These are phyloP conservation scores for Globisporangium nagaii DNA, from an alignment of 352 stramenopile species.

Conservation along the genomic window DNA sequence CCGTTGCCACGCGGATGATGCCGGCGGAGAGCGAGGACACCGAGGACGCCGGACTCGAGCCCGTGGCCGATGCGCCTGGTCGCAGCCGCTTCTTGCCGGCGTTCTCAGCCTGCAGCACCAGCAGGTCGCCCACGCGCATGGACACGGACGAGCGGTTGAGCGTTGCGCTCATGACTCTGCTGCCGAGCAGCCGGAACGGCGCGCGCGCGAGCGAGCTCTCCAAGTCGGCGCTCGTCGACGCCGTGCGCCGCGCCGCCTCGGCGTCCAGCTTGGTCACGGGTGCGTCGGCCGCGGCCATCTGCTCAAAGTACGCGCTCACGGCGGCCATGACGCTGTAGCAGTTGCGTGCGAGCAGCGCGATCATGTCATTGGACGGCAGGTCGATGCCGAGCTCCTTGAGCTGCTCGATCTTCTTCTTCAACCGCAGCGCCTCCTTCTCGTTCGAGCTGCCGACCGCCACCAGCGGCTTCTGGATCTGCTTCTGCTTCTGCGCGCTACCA, in stretches of 20 bases:
- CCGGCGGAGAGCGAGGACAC: slow-evolving; percentile 18
- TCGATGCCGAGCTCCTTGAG: slow-evolving; percentile 73
- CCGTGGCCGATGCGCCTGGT: slow-evolving; percentile 10
- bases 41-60: neutral
- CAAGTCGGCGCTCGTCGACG: slow-evolving; percentile 17
- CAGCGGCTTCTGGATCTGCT: slow-evolving; percentile 35
- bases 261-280: slow-evolving; percentile 7
- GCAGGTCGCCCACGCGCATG: slow-evolving; percentile 32
- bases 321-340: slow-evolving; percentile 69
- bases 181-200: slow-evolving; percentile 42
- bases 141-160: slow-evolving; percentile 40
- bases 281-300: slow-evolving; percentile 4
- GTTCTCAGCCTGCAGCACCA: slow-evolving; percentile 66
- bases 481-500: neutral
- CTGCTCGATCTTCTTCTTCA: slow-evolving; percentile 69
- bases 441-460: slow-evolving; percentile 53
- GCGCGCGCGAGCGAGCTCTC: slow-evolving; percentile 23
- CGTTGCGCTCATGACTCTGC: slow-evolving; percentile 30
- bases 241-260: slow-evolving; percentile 13
- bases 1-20: slow-evolving; percentile 52
- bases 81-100: slow-evolving; percentile 60
- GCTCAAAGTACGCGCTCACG: slow-evolving; percentile 75
- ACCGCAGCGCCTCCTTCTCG: slow-evolving; percentile 49
- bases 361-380: slow-evolving; percentile 40
- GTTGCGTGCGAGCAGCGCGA: slow-evolving; percentile 58